phyloP scores from a whole-genome alignment of 2,329 filamentous ascomycete genomes.

The Ceratocystis colombiana region DNA sequence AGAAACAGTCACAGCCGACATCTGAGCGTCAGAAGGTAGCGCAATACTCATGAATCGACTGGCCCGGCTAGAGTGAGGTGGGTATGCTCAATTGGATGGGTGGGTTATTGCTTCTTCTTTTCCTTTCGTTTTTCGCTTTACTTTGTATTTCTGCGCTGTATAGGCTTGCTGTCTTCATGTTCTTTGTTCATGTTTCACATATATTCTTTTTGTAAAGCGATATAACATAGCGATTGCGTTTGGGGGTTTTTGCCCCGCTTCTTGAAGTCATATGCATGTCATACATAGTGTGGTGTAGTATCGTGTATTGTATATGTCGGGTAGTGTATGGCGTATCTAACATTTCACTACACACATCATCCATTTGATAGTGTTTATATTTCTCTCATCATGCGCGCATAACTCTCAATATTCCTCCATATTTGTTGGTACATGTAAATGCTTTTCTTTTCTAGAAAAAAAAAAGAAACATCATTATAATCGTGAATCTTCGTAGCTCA shows the following conservation, averaged over 20 bases:
- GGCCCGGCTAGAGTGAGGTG: slow-evolving; percentile 1
- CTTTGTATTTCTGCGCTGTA: background rate
- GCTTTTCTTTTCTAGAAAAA: background rate
- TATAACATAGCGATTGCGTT: slow-evolving; percentile 6
- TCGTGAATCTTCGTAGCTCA: slow-evolving; percentile 17
- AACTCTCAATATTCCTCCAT: background rate
- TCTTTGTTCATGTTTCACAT: background rate
- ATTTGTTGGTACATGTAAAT: slow-evolving; percentile 5
- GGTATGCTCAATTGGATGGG: background rate
- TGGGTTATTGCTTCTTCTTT: background rate
- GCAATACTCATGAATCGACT: slow-evolving; percentile 1
- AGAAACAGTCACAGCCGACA: background rate
- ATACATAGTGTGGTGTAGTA: background rate
- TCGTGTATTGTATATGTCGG: no score
- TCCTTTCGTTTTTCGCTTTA: background rate
- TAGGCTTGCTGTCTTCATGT: background rate
- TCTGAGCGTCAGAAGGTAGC: slow-evolving; percentile 5
- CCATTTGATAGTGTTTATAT: no score
- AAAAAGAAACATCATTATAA: slow-evolving; percentile 16
- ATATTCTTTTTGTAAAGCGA: background rate
- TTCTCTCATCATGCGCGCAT: no score
- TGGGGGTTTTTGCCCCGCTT: background rate
- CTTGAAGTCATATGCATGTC: background rate
- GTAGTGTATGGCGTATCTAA: no score
- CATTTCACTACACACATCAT: no score